Evolutionary conservation across 441 rosid genomes (phyloP), one percentile per base, ranked within the genome.

Genomic region (Euphorbia celastroides): DNA sequence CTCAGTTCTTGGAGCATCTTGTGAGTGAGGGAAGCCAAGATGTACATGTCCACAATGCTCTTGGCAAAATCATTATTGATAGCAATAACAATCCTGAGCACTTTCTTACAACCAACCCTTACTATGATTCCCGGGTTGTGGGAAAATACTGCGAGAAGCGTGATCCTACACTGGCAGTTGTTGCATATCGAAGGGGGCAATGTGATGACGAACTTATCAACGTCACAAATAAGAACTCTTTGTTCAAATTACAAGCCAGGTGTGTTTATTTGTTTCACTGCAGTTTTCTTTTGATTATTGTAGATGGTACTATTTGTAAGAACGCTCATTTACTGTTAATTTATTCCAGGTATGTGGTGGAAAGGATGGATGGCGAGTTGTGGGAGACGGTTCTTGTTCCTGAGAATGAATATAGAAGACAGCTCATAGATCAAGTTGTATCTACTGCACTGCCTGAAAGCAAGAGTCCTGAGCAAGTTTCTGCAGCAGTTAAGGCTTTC

Each of bases 21-120:
- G 99, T 96, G 64, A 96, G 98, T 72, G 99, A 96, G 82, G 98
- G 99, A 72, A 96, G 99, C 83, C 97, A 91, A 79, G 99, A 96
- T 85, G 96, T 88, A 44, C 99, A 96, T 76, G 99, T 90, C 68
- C 98, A 93, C 81, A 90, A 96, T 88, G 98, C 97, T 60, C 80
- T 96, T 79, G 98, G 99, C 80, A 96, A 96, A 89, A 96, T 96
- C 55, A 96, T 96, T 66, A 96, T 96, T 55, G 99, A 96, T 65
- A 96, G 98, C 82, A 89, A 89, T 69, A 92, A 96, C 87, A 96
- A 96, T 75, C 99, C 99, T 5, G 99, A 96, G 80, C 99, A 96
- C 78, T 96, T 96, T 75, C 89, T 96, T 42, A 96, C 98, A 26
- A 96, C 98, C 75, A 96, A 96, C 67, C 99, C 99, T 10, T 96